phyloP scores from a whole-genome alignment of 2,329 filamentous ascomycete genomes.

The Aspergillus cejpii region DNA sequence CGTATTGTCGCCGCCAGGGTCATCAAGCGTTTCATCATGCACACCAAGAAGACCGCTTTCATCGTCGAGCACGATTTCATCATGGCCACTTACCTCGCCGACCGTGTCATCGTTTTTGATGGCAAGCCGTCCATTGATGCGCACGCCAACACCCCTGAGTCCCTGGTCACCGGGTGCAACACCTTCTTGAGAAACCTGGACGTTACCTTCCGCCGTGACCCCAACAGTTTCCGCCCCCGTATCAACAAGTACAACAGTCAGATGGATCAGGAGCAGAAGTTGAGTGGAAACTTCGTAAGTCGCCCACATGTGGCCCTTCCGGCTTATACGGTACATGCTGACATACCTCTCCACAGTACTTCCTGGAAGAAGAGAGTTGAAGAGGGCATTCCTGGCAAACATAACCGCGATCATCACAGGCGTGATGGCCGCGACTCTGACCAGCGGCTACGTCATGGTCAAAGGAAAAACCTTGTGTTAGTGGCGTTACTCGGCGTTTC shows the following conservation, averaged over 20 bases:
- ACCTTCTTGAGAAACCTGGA: slow-evolving; percentile 92
- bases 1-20: slow-evolving; percentile 95
- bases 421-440: slow-evolving; percentile 34
- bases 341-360: slow-evolving; percentile 58
- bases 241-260: slow-evolving; percentile 98
- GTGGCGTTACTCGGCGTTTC: slow-evolving; percentile 41
- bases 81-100: slow-evolving; percentile 77
- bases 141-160: slow-evolving; percentile 84
- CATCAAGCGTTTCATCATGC: slow-evolving; percentile 99
- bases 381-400: slow-evolving; percentile 52
- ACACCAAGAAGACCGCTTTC: slow-evolving; percentile 98
- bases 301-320: background rate
- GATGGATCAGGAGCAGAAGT: slow-evolving; percentile 96
- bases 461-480: slow-evolving; percentile 30
- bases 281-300: slow-evolving; percentile 81
- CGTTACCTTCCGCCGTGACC: slow-evolving; percentile 97
- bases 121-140: slow-evolving; percentile 83
- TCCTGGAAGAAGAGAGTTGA: slow-evolving; percentile 80
- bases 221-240: slow-evolving; percentile 88
- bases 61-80: slow-evolving; percentile 99
- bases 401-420: slow-evolving; percentile 34
- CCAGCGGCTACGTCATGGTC: slow-evolving; percentile 29
- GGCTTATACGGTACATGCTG: slow-evolving; percentile 3
- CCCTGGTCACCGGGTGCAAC: slow-evolving; percentile 92
- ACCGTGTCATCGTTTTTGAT: slow-evolving; percentile 98